phyloP scores from a whole-genome alignment of 768 basidiomycete species.

The Mrakia blollopis region DNA sequence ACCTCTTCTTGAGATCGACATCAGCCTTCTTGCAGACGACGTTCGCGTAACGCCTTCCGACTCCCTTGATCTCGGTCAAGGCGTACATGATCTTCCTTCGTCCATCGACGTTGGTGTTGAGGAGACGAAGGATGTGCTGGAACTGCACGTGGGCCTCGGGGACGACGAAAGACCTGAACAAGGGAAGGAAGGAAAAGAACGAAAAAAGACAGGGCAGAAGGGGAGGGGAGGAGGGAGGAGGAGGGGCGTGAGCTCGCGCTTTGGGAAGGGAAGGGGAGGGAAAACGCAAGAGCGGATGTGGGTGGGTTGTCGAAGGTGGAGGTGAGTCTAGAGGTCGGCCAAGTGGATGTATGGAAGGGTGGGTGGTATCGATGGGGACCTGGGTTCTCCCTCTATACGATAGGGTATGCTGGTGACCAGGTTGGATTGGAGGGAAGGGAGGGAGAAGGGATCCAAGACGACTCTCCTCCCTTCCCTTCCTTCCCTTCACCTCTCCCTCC shows the following conservation, averaged over 20 bases:
- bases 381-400: constrained; percentile 3
- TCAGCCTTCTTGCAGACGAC: constrained; percentile 99
- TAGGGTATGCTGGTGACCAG: neutral
- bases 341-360: neutral
- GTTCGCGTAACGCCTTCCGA: constrained; percentile 97
- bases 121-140: constrained; percentile 97
- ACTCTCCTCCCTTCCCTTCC: neutral
- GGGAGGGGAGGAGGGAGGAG: neutral
- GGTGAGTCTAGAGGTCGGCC: neutral
- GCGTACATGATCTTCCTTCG: constrained; percentile 98
- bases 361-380: neutral
- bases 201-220: neutral
- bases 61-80: constrained; percentile 99
- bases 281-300: too few species aligned
- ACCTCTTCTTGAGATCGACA: constrained; percentile 98
- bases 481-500: neutral
- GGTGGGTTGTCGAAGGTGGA: neutral
- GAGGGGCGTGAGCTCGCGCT: neutral
- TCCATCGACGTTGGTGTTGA: constrained; percentile 99
- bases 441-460: neutral
- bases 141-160: constrained; percentile 94
- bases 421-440: neutral
- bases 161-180: constrained; percentile 87
- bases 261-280: neutral
- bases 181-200: neutral